Percentiles rank a stretch among this genome's conserved stretches.
These are phyloP conservation scores for Cyclotella cryptica DNA, from an alignment of 108 stramenopile genomes.

Conservation along the genomic window DNA sequence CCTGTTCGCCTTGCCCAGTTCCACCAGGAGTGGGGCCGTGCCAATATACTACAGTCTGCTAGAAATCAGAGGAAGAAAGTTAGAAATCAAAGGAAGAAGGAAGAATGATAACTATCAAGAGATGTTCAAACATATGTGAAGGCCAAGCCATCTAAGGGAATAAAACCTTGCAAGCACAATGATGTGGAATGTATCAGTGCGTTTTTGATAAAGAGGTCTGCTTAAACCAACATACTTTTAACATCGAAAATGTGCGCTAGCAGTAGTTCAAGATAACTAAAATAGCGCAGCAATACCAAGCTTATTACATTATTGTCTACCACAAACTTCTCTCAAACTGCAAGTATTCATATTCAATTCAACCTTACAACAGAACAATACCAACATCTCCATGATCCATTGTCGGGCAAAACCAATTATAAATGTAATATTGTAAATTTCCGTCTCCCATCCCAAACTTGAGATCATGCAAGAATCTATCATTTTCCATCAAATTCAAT, in stretches of 20 bases:
- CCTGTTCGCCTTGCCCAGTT: slow-evolving; percentile 19
- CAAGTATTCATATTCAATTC: neutral
- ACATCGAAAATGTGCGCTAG: too few relatives aligned
- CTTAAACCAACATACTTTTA: too few relatives aligned
- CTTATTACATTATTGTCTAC: too few relatives aligned
- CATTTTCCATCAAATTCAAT: slow-evolving; percentile 98
- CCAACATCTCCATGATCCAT: slow-evolving; percentile 92
- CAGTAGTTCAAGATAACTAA: too few relatives aligned
- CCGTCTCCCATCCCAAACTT: slow-evolving; percentile 99
- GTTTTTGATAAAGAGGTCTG: too few relatives aligned
- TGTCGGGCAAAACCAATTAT: slow-evolving; percentile 95
- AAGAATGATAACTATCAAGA: slow-evolving; percentile 26
- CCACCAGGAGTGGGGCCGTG: slow-evolving; percentile 28
- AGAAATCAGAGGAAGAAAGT: too few relatives aligned
- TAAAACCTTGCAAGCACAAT: too few relatives aligned
- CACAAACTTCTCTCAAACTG: too few relatives aligned
- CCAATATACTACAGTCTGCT: slow-evolving; percentile 38
- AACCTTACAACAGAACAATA: slow-evolving; percentile 90
- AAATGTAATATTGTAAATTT: slow-evolving; percentile 98
- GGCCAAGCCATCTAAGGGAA: slow-evolving; percentile 34
- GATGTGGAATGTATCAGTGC: too few relatives aligned
- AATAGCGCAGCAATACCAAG: too few relatives aligned
- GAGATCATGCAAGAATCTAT: slow-evolving; percentile 84
- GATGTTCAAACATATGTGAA: slow-evolving; percentile 50
- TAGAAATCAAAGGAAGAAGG: too few relatives aligned